Base-by-base conservation (phyloP, 2,329 filamentous ascomycete genomes). In the Podosphaera xanthii region DNA sequence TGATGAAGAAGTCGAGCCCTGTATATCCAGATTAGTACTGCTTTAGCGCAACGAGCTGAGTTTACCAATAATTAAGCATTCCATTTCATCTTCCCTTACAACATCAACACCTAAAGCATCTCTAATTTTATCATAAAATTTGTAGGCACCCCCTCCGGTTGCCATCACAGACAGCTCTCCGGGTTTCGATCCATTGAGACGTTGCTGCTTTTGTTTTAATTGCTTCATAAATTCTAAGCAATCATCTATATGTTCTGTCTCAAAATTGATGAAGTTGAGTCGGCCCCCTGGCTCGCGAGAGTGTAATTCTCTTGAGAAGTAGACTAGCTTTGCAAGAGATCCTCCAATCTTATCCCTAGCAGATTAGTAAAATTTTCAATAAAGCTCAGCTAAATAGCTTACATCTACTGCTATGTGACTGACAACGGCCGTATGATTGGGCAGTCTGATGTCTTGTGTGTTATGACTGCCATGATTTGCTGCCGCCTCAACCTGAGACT, bases 1-100 rank as follows among this genome's bases (percentile, higher is more conserved):
- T 94, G 69, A 97, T 97, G 76, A 98, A 97, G 74, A 97, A 98
- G 70, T 98, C 92, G 50, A 98, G 82, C 10, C 91, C 89, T 88
- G 65, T 62, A 38, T 40, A 5, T 7, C 4, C 35, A 22, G 22
- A 52, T 63, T 50, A 64, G 60, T 9, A 58, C 7, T 35, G 22
- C 4, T 50, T 38, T 33, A 33, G 22, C 33, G 10, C 9, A 44
- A 7, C 40, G n/a, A 42, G n/a, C 44, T 33, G 30, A 10, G 46
- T 75, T 63, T 71, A 89, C 87, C 89, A 67, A 92, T 92, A 63
- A 98, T 98, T 60, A 98, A 74, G 69, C 92, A 98, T 71, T 95
- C 89, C 92, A 98, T 98, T 73, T 98, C 92, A 68, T 98, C 92
- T 71, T 97, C 92, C 50, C 89, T 78, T 66, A 90, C 75, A 30